Base-by-base conservation (phyloP, 108 stramenopile genomes). In the Conticribra weissflogii region DNA sequence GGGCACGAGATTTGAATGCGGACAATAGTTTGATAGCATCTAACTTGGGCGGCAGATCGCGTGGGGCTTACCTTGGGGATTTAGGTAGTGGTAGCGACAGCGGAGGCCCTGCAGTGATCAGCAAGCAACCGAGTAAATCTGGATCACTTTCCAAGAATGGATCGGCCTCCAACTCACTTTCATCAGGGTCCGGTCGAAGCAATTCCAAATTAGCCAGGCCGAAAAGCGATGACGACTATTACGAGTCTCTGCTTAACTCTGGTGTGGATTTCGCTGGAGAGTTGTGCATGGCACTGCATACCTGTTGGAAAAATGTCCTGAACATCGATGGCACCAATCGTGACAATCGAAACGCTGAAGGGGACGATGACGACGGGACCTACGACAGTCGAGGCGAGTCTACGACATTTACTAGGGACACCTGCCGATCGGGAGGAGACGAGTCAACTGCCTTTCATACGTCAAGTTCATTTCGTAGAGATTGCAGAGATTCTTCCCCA, bases 371-470 rank as follows among this genome's bases (percentile, higher is more conserved):
- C 7, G 29, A 57, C 5, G 33, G 18, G 33, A 27, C 30, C 25
- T 31, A 8, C 9, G 17, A 30, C 29, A 63, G 22, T 30, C 47
- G 19, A 48, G 48, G 62, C 29, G 62, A 48, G 47, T 50, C 36
- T 41, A 41, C 36, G 5, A 12, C 36, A 9, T 41, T 9, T 12
- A 41, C 36, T 9, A 5, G 36, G 12, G 12, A 25, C 31, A 63
- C 62, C 28, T 49, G 48, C 12, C 48, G 48, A 18, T 51, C 50
- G 16, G 50, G 50, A 51, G 19, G 18, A 17, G 62, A 44, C 2
- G 47, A 47, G 16, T 63, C 47, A 27, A 63, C 62, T 24, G 62
- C 47, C 14, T 63, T 63, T 30, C 46, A 63, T 63, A 63, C 62
- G 15, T 16, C 29, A 3, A 63, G 62, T n/a, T 63, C 62, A 17